Evolutionary conservation across 257 asterid species (phyloP), one percentile per base, ranked within the genome.

Genomic region (Avicennia marina): DNA sequence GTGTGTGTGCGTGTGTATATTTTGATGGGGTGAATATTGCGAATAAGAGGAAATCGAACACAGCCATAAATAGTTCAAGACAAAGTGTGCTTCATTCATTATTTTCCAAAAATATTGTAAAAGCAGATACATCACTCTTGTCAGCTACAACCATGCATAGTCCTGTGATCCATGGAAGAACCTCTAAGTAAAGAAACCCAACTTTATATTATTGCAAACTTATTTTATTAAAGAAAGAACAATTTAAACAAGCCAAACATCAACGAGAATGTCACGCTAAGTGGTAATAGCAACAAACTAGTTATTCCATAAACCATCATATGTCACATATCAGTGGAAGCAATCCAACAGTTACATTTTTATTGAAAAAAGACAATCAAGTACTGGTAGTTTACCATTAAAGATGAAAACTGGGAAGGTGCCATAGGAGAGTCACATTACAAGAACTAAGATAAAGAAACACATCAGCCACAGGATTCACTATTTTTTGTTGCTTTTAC

Each of bases 401-500:
- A 48, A 58, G 11, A 13, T 50, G 11, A 26, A 7, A 53, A 18
- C 21, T n/a, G 36, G 0, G n/a, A 46, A 38, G 24, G 34, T 49
- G 22, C 29, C 49, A 62, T 45, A 9, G 4, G 36, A 42, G 57
- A 11, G 16, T 29, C 39, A 16, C 58, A 64, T 22, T 24, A 58
- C 51, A 46, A 26, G 15, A 53, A 29, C 34, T 12, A 7, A 29
- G 62, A 53, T 48, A 4, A 11, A 22, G 69, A 47, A 58, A 66
- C 54, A 20, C 54, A 58, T 52, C 1, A 25, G 38, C 13, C 27
- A 64, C 11, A 60, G 1, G 46, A 29, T 42, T 54, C 43, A 55
- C 50, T 79, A 85, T 67, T 89, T 83, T 74, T 89, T 83, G 86
- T 11, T 81, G 86, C 73, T 77, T 72, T 82, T 86, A 74, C 70